Conservation (phyloP, 1,284 basidiomycete genomes). For the Rhodofomes roseus region DNA sequence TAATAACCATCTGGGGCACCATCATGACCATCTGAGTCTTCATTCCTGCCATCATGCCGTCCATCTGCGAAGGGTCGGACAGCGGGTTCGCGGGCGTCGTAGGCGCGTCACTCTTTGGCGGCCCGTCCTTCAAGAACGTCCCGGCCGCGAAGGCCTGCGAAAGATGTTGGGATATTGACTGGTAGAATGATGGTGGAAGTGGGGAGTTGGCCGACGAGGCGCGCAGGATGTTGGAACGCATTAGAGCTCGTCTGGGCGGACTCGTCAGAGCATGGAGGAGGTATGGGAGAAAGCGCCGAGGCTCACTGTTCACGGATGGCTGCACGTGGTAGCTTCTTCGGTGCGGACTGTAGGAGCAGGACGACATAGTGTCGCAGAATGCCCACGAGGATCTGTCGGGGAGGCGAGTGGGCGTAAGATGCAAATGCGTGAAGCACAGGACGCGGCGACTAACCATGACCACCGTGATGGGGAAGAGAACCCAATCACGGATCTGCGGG, state of each 20-base stretch:
- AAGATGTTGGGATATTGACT: conserved; percentile 70
- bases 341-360: conserved; percentile 78
- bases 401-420: background rate
- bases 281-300: background rate
- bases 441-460: conserved; percentile 75
- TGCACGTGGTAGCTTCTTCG: conserved; percentile 76
- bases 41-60: conserved; percentile 98
- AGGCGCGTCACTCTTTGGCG: conserved; percentile 55
- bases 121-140: conserved; percentile 82
- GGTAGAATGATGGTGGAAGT: conserved; percentile 72
- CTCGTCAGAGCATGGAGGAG: conserved; percentile 2
- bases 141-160: conserved; percentile 71
- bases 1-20: conserved; percentile 97
- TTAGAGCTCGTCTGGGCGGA: conserved; percentile 70
- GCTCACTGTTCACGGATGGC: conserved; percentile 93
- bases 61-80: conserved; percentile 89
- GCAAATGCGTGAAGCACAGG: background rate
- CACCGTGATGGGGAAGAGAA: conserved; percentile 94
- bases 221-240: conserved; percentile 81
- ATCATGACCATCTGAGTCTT: conserved; percentile 99
- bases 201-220: conserved; percentile 78
- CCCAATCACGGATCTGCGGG: conserved; percentile 92
- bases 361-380: conserved; percentile 93
- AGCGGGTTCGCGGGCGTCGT: conserved; percentile 68
- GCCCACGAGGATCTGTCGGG: conserved; percentile 83